Percentiles rank a stretch among this genome's conserved stretches.
Conservation (phyloP, 129 eudicot species). For the Ambrosia trifida region DNA sequence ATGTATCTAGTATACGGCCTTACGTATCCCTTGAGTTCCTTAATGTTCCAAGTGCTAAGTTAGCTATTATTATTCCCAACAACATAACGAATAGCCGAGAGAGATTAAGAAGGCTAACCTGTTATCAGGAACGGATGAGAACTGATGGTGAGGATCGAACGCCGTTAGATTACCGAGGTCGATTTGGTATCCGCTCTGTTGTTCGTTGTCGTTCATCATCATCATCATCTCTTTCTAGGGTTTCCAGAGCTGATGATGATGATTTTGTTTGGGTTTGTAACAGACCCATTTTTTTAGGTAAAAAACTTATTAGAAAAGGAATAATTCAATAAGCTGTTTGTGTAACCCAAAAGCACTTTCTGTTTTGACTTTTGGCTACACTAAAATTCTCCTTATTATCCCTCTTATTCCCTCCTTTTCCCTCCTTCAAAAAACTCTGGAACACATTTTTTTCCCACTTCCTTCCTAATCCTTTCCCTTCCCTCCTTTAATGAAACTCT, state of each 20-base stretch:
- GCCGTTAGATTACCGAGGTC: slow-evolving; percentile 33
- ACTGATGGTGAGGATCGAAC: slow-evolving; percentile 31
- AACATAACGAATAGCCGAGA: neutral
- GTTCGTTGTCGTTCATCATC: slow-evolving; percentile 23
- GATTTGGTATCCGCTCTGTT: slow-evolving; percentile 10
- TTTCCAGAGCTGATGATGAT: neutral
- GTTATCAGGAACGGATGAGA: slow-evolving; percentile 19
- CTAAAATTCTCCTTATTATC: no score
- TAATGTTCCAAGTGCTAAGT: neutral
- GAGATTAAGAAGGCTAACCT: slow-evolving; percentile 25
- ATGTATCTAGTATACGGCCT: neutral
- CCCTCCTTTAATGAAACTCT: no score
- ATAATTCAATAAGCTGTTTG: no score
- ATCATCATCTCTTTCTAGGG: neutral
- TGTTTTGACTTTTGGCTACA: no score
- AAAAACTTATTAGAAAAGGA: no score
- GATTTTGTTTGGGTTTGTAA: neutral
- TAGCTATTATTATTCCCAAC: no score
- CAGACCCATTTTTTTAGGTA: neutral
- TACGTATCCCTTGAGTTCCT: neutral
- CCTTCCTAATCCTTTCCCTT: no score
- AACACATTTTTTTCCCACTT: no score
- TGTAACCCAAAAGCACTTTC: no score
- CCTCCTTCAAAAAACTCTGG: no score
- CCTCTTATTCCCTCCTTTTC: no score